These are phyloP conservation scores for Ophiobolus disseminans DNA, from an alignment of 2,329 filamentous ascomycete genomes.

Conservation along the genomic window DNA sequence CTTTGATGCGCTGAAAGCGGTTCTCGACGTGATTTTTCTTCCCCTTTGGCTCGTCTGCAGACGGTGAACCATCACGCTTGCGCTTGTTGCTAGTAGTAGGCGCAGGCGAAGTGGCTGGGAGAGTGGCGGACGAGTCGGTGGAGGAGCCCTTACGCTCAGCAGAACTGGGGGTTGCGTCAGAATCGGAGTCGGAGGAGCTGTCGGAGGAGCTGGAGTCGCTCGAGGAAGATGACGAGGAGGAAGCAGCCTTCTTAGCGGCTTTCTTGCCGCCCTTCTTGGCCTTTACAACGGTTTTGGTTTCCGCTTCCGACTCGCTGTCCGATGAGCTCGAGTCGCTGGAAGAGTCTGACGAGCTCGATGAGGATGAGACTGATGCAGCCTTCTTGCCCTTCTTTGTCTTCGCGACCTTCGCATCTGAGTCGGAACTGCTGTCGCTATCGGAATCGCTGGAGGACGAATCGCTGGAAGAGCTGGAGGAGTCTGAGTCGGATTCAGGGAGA, in stretches of 20 bases:
- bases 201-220: conserved; percentile 29
- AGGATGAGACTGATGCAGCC: conserved; percentile 36
- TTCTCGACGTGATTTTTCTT: conserved; percentile 46
- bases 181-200: conserved; percentile 25
- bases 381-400: conserved; percentile 32
- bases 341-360: conserved; percentile 39
- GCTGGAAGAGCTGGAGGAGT: conserved; percentile 36
- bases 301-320: conserved; percentile 31
- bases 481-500: conserved; percentile 34
- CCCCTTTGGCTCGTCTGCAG: conserved; percentile 42
- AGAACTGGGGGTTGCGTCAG: conserved; percentile 38
- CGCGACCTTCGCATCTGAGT: conserved; percentile 31
- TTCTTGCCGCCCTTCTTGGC: conserved; percentile 25
- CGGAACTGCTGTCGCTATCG: conserved; percentile 36
- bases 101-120: conserved; percentile 37
- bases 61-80: conserved; percentile 45
- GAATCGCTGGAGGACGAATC: conserved; percentile 34
- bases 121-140: conserved; percentile 51
- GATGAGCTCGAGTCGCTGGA: conserved; percentile 36
- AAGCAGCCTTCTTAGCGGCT: conserved; percentile 9
- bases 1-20: conserved; percentile 80
- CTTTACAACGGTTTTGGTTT: conserved; percentile 10
- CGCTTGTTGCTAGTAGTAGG: conserved; percentile 51
- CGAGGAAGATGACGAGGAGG: conserved; percentile 26
- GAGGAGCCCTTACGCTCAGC: conserved; percentile 52